Percentiles rank a stretch among this genome's conserved stretches.
Conservation (phyloP, 2,329 filamentous ascomycete species). For the Escovopsis sp. region DNA sequence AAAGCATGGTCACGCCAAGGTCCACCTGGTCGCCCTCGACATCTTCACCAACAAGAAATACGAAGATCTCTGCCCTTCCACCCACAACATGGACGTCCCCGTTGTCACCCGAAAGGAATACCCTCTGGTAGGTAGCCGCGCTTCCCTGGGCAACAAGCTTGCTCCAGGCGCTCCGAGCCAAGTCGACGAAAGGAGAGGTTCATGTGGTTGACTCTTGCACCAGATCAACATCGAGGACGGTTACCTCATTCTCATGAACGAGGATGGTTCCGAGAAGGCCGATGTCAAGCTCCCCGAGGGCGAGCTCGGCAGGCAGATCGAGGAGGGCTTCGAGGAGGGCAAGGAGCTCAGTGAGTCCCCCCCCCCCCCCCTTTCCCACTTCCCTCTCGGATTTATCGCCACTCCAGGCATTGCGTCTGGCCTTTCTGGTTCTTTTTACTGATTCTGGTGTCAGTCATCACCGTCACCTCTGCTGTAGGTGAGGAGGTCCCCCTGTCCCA, state of each 20-base stretch:
- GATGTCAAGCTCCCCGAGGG: constrained; percentile 88
- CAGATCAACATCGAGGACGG: constrained; percentile 90
- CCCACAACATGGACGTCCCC: constrained; percentile 96
- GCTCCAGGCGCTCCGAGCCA: constrained; percentile 7
- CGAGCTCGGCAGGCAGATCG: constrained; percentile 79
- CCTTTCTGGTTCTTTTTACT: constrained; percentile 8
- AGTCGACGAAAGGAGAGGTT: constrained; percentile 1
- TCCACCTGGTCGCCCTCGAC: constrained; percentile 93
- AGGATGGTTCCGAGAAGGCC: constrained; percentile 77
- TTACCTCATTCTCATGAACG: constrained; percentile 87
- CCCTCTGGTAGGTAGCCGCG: constrained; percentile 64
- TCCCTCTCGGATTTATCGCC: no score
- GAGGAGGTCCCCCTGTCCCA: constrained; percentile 85
- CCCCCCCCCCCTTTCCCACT: not conserved
- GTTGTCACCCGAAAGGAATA: constrained; percentile 83
- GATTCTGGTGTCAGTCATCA: constrained; percentile 51
- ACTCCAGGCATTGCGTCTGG: no score
- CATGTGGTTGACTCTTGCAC: constrained; percentile 8
- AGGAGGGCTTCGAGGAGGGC: constrained; percentile 67
- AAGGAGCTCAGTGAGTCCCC: constrained; percentile 78
- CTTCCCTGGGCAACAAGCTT: not conserved
- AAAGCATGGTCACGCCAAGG: constrained; percentile 99
- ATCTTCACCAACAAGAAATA: constrained; percentile 99
- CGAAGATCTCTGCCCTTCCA: constrained; percentile 96
- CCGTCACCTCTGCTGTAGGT: constrained; percentile 89